These are phyloP conservation scores for Saccharomycopsis sp. DNA, from an alignment of 805 yeast genomes.

Conservation along the genomic window DNA sequence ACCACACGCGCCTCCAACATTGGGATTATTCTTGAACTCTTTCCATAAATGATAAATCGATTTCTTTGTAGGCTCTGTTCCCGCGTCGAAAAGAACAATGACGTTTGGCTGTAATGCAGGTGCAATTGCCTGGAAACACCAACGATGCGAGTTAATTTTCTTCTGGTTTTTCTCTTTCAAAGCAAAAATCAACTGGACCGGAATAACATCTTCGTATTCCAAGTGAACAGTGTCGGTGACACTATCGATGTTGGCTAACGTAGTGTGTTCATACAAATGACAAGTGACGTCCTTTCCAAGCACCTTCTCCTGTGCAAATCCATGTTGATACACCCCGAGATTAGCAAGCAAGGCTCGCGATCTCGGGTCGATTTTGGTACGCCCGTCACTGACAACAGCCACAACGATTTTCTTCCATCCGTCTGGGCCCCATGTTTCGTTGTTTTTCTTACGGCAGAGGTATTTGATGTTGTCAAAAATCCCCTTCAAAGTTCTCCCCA, in stretches of 20 bases:
- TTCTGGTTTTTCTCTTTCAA: conserved; percentile 57
- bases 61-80: conserved; percentile 54
- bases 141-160: conserved; percentile 60
- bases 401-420: conserved; percentile 56
- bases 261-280: conserved; percentile 61
- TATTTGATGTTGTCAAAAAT: conserved; percentile 59
- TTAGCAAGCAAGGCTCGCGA: conserved; percentile 59
- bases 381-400: conserved; percentile 57
- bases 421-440: conserved; percentile 55
- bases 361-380: conserved; percentile 56
- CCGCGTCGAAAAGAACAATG: conserved; percentile 54
- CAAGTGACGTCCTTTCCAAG: conserved; percentile 57
- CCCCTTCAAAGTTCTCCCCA: conserved; percentile 57
- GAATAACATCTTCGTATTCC: conserved; percentile 47
- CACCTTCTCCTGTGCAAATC: conserved; percentile 52
- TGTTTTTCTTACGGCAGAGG: conserved; percentile 45
- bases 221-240: conserved; percentile 46
- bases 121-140: conserved; percentile 63
- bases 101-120: conserved; percentile 51
- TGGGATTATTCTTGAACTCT: conserved; percentile 50
- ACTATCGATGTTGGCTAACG: conserved; percentile 43
- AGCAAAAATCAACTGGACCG: conserved; percentile 56
- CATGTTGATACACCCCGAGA: conserved; percentile 61
- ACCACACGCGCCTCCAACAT: conserved; percentile 69
- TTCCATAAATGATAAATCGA: conserved; percentile 56